Percentiles rank a stretch among this genome's conserved stretches.
Evolutionary conservation across 164 flowering plant genomes (phyloP).

Genomic region (Paratinospora sagittata): DNA sequence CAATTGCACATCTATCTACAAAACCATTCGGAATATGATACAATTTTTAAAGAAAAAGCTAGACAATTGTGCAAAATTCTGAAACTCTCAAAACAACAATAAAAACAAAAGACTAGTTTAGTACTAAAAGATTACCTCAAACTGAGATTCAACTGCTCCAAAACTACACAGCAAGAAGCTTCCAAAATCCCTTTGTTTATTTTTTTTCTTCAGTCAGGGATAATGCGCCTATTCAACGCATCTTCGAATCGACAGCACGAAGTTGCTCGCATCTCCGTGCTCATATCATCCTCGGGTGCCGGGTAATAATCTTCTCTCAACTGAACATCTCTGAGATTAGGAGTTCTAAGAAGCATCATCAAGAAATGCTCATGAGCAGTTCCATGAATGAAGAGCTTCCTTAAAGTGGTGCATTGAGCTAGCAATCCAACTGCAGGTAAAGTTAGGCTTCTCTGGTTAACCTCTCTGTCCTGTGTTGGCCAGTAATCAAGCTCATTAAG

Average conservation of each 20-base stretch:
- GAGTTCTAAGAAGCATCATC: constrained; percentile 52
- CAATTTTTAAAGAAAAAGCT: neutral
- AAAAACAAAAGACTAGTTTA: neutral
- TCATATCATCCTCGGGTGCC: constrained; percentile 96
- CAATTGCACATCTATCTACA: neutral
- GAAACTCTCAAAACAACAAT: neutral
- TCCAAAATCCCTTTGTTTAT: neutral
- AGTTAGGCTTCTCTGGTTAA: constrained; percentile 76
- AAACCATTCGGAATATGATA: neutral
- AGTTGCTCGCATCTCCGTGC: constrained; percentile 86
- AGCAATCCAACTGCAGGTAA: constrained; percentile 83
- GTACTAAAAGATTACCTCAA: neutral
- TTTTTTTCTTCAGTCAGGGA: constrained; percentile 68
- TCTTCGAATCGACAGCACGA: constrained; percentile 85
- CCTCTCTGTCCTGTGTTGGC: constrained; percentile 95
- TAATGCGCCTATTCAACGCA: constrained; percentile 44
- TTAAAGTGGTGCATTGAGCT: constrained; percentile 44
- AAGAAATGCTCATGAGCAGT: constrained; percentile 88
- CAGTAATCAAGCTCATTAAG: constrained; percentile 85
- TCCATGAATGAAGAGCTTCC: constrained; percentile 93
- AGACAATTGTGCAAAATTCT: neutral
- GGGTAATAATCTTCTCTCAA: constrained; percentile 91
- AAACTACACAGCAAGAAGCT: neutral
- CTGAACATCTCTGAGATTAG: constrained; percentile 75
- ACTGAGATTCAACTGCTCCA: neutral